Conservation (phyloP, 2,329 filamentous ascomycete species). For the Aspergillus pseudoviridinutans region DNA sequence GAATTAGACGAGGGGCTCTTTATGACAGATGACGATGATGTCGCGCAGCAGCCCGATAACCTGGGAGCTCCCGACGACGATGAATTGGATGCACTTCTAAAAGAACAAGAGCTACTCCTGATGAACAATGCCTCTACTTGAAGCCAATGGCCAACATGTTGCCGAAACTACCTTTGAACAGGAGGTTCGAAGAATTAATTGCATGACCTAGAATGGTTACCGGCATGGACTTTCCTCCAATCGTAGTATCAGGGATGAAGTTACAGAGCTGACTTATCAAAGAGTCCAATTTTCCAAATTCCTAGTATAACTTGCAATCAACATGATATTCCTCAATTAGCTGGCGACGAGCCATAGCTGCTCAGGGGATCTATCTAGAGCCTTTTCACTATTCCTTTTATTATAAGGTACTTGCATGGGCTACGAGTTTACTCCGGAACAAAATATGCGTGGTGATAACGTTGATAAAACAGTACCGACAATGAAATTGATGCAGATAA, state of each 20-base stretch:
- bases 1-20: constrained; percentile 23
- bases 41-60: not conserved
- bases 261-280: not conserved
- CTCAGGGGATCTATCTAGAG: not conserved
- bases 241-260: not conserved
- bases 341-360: not conserved
- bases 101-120: constrained; percentile 38
- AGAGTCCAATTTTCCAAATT: not conserved
- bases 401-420: not conserved
- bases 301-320: not conserved
- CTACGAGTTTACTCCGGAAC: not conserved
- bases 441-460: not conserved
- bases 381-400: no score
- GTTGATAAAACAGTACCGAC: not conserved
- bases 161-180: not conserved
- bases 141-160: not conserved
- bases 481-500: not conserved
- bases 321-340: not conserved
- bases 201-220: not conserved
- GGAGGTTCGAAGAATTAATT: not conserved
- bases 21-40: constrained; percentile 25
- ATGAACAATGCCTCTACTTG: constrained; percentile 19
- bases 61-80: constrained; percentile 35
- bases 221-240: not conserved
- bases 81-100: constrained; percentile 52